These are phyloP conservation scores for Kwoniella dejecticola DNA, from an alignment of 768 basidiomycete genomes.

Conservation along the genomic window DNA sequence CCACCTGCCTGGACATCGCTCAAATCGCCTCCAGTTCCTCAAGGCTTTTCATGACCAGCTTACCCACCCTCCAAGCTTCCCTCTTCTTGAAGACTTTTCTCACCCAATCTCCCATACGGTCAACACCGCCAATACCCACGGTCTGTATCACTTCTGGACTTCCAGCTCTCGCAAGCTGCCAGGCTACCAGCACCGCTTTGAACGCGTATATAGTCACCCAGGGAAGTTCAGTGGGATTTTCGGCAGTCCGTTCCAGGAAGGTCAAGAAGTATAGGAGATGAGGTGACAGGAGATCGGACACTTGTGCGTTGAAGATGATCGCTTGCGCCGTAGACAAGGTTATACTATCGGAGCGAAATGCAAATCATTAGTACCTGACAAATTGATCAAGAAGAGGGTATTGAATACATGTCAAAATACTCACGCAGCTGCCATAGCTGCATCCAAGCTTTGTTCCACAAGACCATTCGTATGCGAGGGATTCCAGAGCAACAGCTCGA, in stretches of 20 bases:
- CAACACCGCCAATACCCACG: constrained; percentile 10
- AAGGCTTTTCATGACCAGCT: constrained; percentile 26
- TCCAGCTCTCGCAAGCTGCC: constrained; percentile 31
- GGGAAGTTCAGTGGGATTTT: constrained; percentile 28
- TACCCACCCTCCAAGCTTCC: constrained; percentile 26
- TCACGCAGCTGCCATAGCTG: constrained; percentile 45
- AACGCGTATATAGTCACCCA: constrained; percentile 43
- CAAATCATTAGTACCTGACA: too few species aligned
- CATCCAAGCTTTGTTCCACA: constrained; percentile 41
- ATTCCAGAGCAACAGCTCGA: constrained; percentile 42
- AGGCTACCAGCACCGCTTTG: constrained; percentile 38
- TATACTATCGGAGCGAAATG: too few species aligned
- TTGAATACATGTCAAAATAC: constrained; percentile 15
- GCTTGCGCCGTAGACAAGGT: too few species aligned
- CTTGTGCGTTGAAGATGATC: constrained; percentile 2
- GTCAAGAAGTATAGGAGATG: constrained; percentile 37
- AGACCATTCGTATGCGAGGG: constrained; percentile 43
- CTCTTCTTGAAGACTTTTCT: constrained; percentile 20
- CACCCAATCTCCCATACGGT: constrained; percentile 31
- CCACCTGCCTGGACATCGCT: too few species aligned
- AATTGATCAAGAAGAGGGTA: too few species aligned
- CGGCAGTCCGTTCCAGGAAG: constrained; percentile 23
- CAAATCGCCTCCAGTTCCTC: constrained; percentile 17
- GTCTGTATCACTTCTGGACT: background rate
- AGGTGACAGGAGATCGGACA: constrained; percentile 19